Evolutionary conservation across 2,329 filamentous ascomycete genomes (phyloP).

Genomic region (Penicillium sp.): DNA sequence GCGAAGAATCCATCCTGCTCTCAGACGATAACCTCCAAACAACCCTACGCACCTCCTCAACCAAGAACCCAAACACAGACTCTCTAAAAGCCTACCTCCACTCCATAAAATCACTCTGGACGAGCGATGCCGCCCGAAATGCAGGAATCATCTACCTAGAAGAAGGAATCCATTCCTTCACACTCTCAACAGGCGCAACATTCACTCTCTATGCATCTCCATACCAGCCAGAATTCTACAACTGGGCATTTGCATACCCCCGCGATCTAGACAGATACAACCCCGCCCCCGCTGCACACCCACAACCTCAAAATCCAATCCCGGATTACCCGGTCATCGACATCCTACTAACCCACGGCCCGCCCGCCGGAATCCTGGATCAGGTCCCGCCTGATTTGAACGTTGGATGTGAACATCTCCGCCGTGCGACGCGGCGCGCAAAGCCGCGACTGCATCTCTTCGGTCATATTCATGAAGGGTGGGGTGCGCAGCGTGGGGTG

Average conservation of each 20-base stretch:
- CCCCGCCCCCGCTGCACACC: conserved; percentile 24
- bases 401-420: conserved; percentile 58
- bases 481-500: conserved; percentile 45
- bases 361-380: conserved; percentile 55
- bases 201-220: conserved; percentile 54
- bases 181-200: conserved; percentile 47
- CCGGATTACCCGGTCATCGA: conserved; percentile 51
- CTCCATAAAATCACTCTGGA: conserved; percentile 49
- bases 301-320: conserved; percentile 39
- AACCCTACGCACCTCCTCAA: conserved; percentile 13
- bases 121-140: conserved; percentile 42
- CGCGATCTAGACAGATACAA: conserved; percentile 56
- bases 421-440: conserved; percentile 52
- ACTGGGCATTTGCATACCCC: conserved; percentile 58
- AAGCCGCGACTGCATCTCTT: conserved; percentile 60
- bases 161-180: conserved; percentile 53
- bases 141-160: conserved; percentile 57
- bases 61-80: background rate
- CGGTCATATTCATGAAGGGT: conserved; percentile 62
- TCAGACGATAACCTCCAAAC: conserved; percentile 18
- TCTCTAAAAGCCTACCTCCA: conserved; percentile 17
- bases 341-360: conserved; percentile 63
- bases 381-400: conserved; percentile 31
- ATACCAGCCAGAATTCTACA: conserved; percentile 57
- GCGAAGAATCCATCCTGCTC: conserved; percentile 23